A percentile compares a stretch with the other conserved stretches of the same genome.
phyloP scores from a whole-genome alignment of 495 filamentous ascomycete genomes.

The Penicillium argentinense region DNA sequence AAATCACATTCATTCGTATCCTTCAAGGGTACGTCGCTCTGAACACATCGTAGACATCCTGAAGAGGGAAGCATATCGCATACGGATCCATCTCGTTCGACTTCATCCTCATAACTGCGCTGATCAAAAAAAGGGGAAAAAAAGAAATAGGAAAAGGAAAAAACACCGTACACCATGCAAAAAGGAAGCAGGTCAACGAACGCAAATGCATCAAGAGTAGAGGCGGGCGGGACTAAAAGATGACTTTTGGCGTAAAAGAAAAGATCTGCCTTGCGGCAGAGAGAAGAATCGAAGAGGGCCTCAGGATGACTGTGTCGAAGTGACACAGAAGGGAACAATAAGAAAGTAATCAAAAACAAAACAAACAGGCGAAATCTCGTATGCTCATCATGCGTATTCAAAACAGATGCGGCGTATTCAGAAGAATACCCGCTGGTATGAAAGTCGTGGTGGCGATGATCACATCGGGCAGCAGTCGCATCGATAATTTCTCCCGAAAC shows the following conservation, averaged over 20 bases:
- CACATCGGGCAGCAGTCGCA: conserved; percentile 6
- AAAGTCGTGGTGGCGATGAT: conserved; percentile 6
- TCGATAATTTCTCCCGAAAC: conserved; percentile 22
- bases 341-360: conserved; percentile 3
- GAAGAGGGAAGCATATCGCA: conserved; percentile 7
- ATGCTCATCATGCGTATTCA: conserved; percentile 27
- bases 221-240: conserved; percentile 26
- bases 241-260: conserved; percentile 21
- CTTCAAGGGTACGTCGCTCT: conserved; percentile 4
- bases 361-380: conserved; percentile 11
- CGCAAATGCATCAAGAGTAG: conserved; percentile 23
- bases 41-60: conserved; percentile 2
- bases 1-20: conserved; percentile 20
- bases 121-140: conserved; percentile 6
- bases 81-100: conserved; percentile 8
- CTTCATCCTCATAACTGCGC: conserved; percentile 7
- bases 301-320: conserved; percentile 3
- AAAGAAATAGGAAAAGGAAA: conserved; percentile 3
- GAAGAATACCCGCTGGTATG: neutral
- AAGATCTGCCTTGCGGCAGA: conserved; percentile 13
- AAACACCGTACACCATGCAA: conserved; percentile 28
- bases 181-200: conserved; percentile 17
- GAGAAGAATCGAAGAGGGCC: conserved; percentile 32
- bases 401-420: conserved; percentile 3
- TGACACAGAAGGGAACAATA: neutral